Evolutionary conservation across 306 rosid genomes (phyloP).

Genomic region (Betula pendula): DNA sequence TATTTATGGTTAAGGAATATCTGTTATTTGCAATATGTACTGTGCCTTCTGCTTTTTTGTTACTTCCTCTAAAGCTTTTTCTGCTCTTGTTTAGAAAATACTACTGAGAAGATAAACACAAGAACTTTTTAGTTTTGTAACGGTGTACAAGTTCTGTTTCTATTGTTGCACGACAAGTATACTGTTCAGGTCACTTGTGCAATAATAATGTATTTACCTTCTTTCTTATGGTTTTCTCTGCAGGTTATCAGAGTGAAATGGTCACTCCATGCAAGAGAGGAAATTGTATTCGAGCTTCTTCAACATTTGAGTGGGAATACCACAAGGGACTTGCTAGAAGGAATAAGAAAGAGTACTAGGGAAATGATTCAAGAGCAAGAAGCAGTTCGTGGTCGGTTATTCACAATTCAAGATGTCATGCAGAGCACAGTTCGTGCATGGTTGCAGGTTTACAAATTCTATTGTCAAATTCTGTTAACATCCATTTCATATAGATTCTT

Average conservation of each 20-base stretch:
- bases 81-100: not conserved
- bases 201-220: too few relatives aligned
- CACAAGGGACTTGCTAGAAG: slow-evolving; percentile 60
- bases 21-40: too few relatives aligned
- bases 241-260: slow-evolving; percentile 98
- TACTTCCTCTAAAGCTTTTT: not conserved
- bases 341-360: slow-evolving; percentile 62
- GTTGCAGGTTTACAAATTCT: slow-evolving; percentile 65
- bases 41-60: too few relatives aligned
- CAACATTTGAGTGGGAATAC: slow-evolving; percentile 74
- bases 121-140: not conserved
- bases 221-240: not conserved
- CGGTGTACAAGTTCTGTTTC: not conserved
- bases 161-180: not conserved
- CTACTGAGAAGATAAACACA: not conserved
- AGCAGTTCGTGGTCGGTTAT: slow-evolving; percentile 94
- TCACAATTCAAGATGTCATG: slow-evolving; percentile 96
- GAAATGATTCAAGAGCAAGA: slow-evolving; percentile 97
- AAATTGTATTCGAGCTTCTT: slow-evolving; percentile 85
- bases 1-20: too few relatives aligned
- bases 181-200: too few relatives aligned
- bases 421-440: slow-evolving; percentile 94
- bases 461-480: too few relatives aligned
- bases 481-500: too few relatives aligned
- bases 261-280: slow-evolving; percentile 97